Evolutionary conservation across 2,329 filamentous ascomycete species (phyloP).

Genomic region (Cyphellophora europaea): DNA sequence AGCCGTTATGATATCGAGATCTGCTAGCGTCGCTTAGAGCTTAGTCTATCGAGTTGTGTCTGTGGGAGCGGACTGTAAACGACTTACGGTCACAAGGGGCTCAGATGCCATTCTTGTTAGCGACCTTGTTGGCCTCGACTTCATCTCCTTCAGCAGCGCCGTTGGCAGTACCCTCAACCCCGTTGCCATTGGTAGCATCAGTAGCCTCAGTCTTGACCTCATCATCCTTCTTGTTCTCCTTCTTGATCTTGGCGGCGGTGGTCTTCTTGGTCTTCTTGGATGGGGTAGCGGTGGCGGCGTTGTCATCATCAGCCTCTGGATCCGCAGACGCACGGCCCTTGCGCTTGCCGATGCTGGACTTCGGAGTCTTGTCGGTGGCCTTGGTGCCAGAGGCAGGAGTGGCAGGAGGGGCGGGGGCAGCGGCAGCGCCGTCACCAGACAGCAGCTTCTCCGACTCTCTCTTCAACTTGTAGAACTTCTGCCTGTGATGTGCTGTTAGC

Average conservation of each 20-base stretch:
- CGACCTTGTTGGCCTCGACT: constrained; percentile 2
- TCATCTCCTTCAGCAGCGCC: neutral
- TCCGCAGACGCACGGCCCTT: constrained; percentile 2
- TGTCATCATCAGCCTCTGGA: constrained; percentile 1
- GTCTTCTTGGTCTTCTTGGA: constrained; percentile 5
- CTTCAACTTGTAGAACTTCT: constrained; percentile 20
- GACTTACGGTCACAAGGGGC: no score
- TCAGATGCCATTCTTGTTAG: no score
- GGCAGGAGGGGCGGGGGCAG: constrained; percentile 1
- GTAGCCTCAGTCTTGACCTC: neutral
- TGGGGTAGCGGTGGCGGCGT: constrained; percentile 2
- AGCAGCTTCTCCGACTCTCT: constrained; percentile 14
- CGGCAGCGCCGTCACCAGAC: constrained; percentile 3
- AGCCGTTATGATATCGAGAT: no score
- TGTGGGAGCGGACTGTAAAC: no score
- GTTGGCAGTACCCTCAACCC: neutral
- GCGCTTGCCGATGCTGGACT: constrained; percentile 6
- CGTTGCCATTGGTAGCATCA: neutral
- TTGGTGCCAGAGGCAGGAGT: constrained; percentile 3
- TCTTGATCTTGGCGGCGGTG: no score
- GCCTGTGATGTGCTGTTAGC: constrained; percentile 12
- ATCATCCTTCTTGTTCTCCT: neutral
- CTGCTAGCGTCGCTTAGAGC: no score
- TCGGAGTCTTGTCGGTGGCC: constrained; percentile 3
- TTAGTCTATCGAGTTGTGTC: no score